Evolutionary conservation across 441 rosid species (phyloP), one percentile per base, ranked within the genome.

Genomic region (Syzygium malaccense): DNA sequence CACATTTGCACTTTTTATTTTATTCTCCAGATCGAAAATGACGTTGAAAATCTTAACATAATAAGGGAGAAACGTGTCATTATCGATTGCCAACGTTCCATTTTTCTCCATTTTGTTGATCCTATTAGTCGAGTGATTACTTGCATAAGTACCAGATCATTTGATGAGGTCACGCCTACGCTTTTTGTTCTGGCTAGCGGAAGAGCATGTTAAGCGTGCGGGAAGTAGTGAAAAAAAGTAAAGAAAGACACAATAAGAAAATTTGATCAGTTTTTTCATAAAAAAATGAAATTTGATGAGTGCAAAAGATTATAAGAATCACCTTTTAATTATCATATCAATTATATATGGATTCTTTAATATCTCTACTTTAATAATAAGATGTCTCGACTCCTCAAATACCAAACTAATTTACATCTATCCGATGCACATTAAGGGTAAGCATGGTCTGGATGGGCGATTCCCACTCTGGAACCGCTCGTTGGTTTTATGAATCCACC

Each of bases 81-180:
- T 64, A 64, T 66, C 75, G 2, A 64, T 11, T 0, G 8, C 0
- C 0, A 2, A 30, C 13, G 0, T 4, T 33, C 0, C 25, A 18
- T 33, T 68, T 19, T 68, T 68, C 26, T 68, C 19, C 4, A 19
- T 33, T 68, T 68, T 68, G 8, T 37, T 33, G 48, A 14, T 68
- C 28, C 15, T 23, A 10, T 33, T 20, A 19, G 14, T 68, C 13
- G 25, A 19, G 20, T 33, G 8, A 68, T 68, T 68, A 33, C 79
- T 33, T 0, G 0, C 11, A 0, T 33, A 23, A 68, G 33, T 19
- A 3, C 4, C 20, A 19, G 26, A 33, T 68, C 26, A 68, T 68
- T 68, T 33, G 79, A 68, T 33, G 7, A 3, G 41, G 79, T 33
- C 19, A 3, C 25, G 28, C 23, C 8, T 20, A 75, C 3, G 1